A percentile compares a stretch with the other conserved stretches of the same genome.
phyloP scores from a whole-genome alignment of 352 stramenopile genomes.

The Globisporangium ultimum region DNA sequence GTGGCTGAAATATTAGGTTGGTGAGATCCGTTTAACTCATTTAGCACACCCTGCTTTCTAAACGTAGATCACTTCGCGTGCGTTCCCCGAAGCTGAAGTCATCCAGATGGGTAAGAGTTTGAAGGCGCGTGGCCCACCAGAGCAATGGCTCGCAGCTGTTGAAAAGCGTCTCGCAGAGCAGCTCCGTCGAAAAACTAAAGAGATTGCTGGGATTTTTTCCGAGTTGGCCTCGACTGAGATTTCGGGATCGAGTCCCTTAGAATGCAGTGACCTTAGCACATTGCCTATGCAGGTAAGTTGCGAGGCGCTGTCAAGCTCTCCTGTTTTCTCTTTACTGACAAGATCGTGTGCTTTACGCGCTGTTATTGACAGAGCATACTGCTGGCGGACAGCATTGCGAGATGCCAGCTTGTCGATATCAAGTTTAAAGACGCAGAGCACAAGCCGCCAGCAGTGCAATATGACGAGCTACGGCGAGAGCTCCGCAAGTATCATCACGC shows the following conservation, averaged over 20 bases:
- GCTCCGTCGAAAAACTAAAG: slow-evolving; percentile 49
- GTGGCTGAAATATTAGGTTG: no score
- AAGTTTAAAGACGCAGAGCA: background rate
- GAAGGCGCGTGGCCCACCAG: slow-evolving; percentile 60
- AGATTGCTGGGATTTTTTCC: slow-evolving; percentile 26
- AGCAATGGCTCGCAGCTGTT: slow-evolving; percentile 61
- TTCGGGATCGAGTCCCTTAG: slow-evolving; percentile 4
- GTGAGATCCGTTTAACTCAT: no score
- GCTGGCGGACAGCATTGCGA: slow-evolving; percentile 46
- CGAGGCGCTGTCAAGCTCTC: no score
- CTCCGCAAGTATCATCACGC: background rate
- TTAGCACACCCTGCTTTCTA: background rate
- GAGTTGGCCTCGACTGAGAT: slow-evolving; percentile 2
- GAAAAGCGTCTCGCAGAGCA: slow-evolving; percentile 60
- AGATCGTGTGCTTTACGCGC: background rate
- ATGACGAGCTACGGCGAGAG: slow-evolving; percentile 3
- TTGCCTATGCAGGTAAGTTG: slow-evolving; percentile 28
- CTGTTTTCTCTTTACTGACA: background rate
- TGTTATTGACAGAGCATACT: slow-evolving; percentile 25
- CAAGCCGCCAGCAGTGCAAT: background rate
- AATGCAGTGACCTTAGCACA: no score
- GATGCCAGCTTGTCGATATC: slow-evolving; percentile 36
- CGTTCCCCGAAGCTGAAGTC: slow-evolving; percentile 33
- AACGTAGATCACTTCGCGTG: slow-evolving; percentile 26
- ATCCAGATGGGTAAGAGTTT: slow-evolving; percentile 72